A percentile compares a stretch with the other conserved stretches of the same genome.
These are phyloP conservation scores for Cordyceps cateniannulata DNA, from an alignment of 2,329 filamentous ascomycete species.

Conservation along the genomic window DNA sequence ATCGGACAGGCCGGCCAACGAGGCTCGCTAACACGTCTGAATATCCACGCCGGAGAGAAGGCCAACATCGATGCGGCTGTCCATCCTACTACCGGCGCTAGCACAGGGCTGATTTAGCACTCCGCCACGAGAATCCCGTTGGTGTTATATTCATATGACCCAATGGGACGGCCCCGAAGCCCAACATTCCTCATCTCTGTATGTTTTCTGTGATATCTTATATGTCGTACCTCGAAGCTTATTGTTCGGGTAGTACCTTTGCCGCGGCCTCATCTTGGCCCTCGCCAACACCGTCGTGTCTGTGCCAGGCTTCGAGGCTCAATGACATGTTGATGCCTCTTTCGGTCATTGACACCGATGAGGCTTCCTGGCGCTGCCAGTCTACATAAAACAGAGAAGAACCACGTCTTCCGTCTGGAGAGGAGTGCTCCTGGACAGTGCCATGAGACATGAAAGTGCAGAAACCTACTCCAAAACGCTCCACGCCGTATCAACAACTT, in stretches of 20 bases:
- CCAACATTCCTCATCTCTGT: constrained; percentile 1
- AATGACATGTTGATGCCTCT: not conserved
- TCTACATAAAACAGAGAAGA: not conserved
- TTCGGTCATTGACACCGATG: not conserved
- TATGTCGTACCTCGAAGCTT: not conserved
- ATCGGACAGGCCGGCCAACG: not conserved
- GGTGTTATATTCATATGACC: not conserved
- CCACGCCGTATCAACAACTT: not conserved
- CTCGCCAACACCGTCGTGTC: not conserved
- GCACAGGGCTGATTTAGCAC: constrained; percentile 1
- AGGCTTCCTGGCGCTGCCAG: not conserved
- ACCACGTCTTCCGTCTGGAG: not conserved
- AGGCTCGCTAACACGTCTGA: not conserved
- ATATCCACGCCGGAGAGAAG: not conserved
- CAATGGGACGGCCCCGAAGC: not conserved
- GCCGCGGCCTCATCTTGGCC: not conserved
- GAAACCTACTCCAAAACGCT: not conserved
- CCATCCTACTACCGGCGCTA: not conserved
- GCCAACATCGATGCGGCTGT: not conserved
- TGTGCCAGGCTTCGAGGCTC: not conserved
- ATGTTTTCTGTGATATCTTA: not conserved
- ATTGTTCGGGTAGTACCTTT: not conserved
- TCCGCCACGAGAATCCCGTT: not conserved
- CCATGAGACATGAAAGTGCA: constrained; percentile 8
- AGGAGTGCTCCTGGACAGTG: not conserved